Conservation (phyloP, 2,329 filamentous ascomycete genomes). For the Nemania sp. region DNA sequence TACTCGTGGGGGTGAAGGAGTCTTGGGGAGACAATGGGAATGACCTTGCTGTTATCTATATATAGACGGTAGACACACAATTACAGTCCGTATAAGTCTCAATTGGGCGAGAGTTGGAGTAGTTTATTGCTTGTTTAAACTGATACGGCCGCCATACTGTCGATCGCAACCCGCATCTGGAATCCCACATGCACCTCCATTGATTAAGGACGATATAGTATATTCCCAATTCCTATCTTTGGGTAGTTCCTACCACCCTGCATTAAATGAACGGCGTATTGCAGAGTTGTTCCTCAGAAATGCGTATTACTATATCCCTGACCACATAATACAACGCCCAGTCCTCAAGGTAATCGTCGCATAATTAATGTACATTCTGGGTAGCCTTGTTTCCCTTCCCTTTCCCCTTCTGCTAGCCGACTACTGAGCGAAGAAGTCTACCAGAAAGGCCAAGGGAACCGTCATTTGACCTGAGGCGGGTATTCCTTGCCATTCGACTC, state of each 20-base stretch:
- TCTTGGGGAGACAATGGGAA: background rate
- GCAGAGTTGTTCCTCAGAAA: background rate
- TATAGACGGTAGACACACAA: constrained; percentile 1
- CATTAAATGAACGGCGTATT: background rate
- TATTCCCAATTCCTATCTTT: background rate
- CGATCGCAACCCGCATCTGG: background rate
- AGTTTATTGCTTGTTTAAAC: background rate
- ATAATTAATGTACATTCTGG: background rate
- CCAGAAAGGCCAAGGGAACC: constrained; percentile 28
- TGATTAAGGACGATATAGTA: background rate
- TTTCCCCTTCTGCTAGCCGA: background rate
- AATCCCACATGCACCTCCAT: background rate
- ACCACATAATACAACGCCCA: background rate
- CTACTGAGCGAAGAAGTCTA: background rate
- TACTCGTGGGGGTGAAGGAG: constrained; percentile 1
- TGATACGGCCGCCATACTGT: background rate
- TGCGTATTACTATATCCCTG: background rate
- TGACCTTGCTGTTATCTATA: background rate
- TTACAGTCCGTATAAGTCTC: background rate
- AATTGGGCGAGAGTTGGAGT: background rate
- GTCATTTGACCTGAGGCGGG: constrained; percentile 68
- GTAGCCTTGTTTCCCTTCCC: background rate
- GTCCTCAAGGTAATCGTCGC: background rate
- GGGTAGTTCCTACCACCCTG: background rate
- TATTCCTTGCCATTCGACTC: constrained; percentile 71